Conservation (phyloP, 225 moss, liverwort and hornwort species). For the Climacium dendroides region DNA sequence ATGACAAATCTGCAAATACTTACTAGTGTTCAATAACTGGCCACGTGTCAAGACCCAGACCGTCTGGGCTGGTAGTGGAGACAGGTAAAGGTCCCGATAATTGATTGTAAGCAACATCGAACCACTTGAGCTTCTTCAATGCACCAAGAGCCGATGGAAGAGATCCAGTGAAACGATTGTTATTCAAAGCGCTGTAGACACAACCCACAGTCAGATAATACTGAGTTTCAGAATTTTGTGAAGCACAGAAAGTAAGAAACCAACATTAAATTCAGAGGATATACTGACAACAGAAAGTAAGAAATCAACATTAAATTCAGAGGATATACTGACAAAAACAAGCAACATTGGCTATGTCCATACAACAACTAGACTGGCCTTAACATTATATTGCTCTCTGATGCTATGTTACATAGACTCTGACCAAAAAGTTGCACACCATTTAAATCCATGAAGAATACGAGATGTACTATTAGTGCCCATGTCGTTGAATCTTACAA, state of each 20-base stretch:
- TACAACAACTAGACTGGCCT: background rate
- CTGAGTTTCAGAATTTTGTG: background rate
- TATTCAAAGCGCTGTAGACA: constrained; percentile 19
- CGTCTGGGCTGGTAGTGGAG: constrained; percentile 1
- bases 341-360: background rate
- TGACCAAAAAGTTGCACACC: background rate
- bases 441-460: background rate
- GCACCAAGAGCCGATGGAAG: constrained; percentile 30
- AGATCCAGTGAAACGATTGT: background rate
- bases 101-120: constrained; percentile 30
- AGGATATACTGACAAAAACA: background rate
- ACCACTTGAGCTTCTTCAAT: constrained; percentile 1
- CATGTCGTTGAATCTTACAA: constrained; percentile 7
- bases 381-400: background rate
- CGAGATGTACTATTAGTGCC: too few species aligned
- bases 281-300: background rate
- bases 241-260: background rate
- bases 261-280: background rate
- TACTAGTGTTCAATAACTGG: constrained; percentile 26
- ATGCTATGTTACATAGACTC: background rate
- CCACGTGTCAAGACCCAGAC: constrained; percentile 45
- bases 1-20: background rate
- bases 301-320: too few species aligned
- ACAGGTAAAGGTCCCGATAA: constrained; percentile 18
- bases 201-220: background rate